These are phyloP conservation scores for Penicillium sp. DNA, from an alignment of 2,329 filamentous ascomycete species.

Conservation along the genomic window DNA sequence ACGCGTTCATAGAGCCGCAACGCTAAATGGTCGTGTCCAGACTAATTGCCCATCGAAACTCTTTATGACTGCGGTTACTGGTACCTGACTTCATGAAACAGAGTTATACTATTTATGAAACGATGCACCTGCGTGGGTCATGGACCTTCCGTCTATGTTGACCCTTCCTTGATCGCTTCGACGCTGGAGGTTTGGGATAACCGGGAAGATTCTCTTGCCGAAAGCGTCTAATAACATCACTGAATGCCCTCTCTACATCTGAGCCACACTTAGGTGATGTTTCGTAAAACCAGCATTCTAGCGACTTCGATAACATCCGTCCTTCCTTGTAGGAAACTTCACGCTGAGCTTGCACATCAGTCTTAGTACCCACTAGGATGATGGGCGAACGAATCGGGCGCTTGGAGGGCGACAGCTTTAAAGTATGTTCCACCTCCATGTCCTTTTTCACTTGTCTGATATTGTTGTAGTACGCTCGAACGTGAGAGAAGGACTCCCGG, in stretches of 20 bases:
- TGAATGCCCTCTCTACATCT: not conserved
- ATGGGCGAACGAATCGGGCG: not conserved
- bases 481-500: not conserved
- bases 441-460: not conserved
- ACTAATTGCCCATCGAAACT: too few species aligned
- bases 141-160: not conserved
- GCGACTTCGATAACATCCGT: not conserved
- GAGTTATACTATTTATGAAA: not conserved
- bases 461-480: not conserved
- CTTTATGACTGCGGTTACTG: too few species aligned
- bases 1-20: too few species aligned
- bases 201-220: not conserved
- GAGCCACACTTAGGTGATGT: not conserved
- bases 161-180: not conserved
- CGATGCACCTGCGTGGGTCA: not conserved
- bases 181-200: not conserved
- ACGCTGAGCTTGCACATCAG: not conserved
- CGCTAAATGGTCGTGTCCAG: too few species aligned
- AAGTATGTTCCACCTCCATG: not conserved
- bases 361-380: not conserved
- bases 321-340: not conserved
- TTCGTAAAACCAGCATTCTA: not conserved
- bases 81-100: not conserved
- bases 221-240: not conserved
- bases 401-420: not conserved